phyloP scores from a whole-genome alignment of 2,329 filamentous ascomycete genomes.

The Exserohilum rostratum region DNA sequence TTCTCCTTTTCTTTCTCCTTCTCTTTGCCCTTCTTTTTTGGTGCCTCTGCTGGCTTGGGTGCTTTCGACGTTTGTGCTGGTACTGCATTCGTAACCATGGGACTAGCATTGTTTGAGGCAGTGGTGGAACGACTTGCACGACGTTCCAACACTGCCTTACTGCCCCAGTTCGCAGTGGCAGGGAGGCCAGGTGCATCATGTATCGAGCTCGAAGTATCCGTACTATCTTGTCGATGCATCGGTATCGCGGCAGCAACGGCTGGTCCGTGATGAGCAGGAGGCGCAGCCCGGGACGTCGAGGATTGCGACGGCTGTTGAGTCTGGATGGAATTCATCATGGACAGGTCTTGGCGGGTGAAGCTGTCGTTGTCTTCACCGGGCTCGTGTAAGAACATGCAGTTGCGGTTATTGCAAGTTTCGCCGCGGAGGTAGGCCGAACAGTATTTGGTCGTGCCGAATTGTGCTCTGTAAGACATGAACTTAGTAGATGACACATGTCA shows the following conservation, averaged over 20 bases:
- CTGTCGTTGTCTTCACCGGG: slow-evolving; percentile 98
- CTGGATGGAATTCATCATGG: slow-evolving; percentile 88
- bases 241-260: slow-evolving; percentile 60
- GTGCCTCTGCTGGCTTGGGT: slow-evolving; percentile 36
- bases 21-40: slow-evolving; percentile 38
- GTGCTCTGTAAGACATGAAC: slow-evolving; percentile 57
- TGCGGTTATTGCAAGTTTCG: slow-evolving; percentile 91
- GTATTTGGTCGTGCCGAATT: slow-evolving; percentile 94
- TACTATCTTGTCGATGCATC: slow-evolving; percentile 78
- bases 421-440: slow-evolving; percentile 96
- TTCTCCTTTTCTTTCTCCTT: slow-evolving; percentile 31
- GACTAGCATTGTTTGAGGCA: slow-evolving; percentile 79
- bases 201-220: slow-evolving; percentile 68
- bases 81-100: slow-evolving; percentile 63
- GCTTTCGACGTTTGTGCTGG: slow-evolving; percentile 44
- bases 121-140: slow-evolving; percentile 82
- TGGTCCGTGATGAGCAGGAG: slow-evolving; percentile 57
- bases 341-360: slow-evolving; percentile 92
- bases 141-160: slow-evolving; percentile 70
- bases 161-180: slow-evolving; percentile 92
- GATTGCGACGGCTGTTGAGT: slow-evolving; percentile 73
- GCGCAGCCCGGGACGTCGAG: slow-evolving; percentile 58
- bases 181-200: slow-evolving; percentile 85
- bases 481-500: slow-evolving; percentile 8
- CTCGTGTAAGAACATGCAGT: slow-evolving; percentile 98